Conservation (phyloP, 2,329 filamentous ascomycete genomes). For the Aspergillus floridensis region DNA sequence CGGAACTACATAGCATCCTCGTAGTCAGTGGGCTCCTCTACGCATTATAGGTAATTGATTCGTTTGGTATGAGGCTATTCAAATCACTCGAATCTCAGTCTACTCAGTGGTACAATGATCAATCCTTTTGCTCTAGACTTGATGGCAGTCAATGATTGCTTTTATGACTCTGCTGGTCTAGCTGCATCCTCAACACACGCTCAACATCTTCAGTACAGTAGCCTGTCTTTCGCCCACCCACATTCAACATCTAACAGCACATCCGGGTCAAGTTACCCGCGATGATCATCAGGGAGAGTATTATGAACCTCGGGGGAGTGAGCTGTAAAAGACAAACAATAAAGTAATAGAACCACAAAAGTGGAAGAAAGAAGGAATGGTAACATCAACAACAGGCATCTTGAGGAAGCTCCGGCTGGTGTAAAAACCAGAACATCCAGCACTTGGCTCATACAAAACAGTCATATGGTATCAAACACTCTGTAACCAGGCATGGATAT, state of each 20-base stretch:
- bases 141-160: too few relatives aligned
- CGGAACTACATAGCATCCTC: too few relatives aligned
- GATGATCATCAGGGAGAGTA: background rate
- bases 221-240: background rate
- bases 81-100: too few relatives aligned
- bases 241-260: background rate
- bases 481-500: background rate
- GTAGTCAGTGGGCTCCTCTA: too few relatives aligned
- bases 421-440: background rate
- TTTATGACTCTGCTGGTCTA: background rate
- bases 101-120: too few relatives aligned
- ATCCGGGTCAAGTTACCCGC: background rate
- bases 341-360: background rate
- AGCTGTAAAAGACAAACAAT: too few relatives aligned
- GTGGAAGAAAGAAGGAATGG: conserved; percentile 5
- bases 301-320: background rate
- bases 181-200: background rate
- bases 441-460: background rate
- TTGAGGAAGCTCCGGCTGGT: background rate
- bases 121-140: too few relatives aligned
- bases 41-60: too few relatives aligned
- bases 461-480: background rate
- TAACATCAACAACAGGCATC: conserved; percentile 7
- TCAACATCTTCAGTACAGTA: background rate
- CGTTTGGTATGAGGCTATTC: too few relatives aligned